Base-by-base conservation (phyloP, 352 stramenopile genomes). In the Phytopythium kandeliae region DNA sequence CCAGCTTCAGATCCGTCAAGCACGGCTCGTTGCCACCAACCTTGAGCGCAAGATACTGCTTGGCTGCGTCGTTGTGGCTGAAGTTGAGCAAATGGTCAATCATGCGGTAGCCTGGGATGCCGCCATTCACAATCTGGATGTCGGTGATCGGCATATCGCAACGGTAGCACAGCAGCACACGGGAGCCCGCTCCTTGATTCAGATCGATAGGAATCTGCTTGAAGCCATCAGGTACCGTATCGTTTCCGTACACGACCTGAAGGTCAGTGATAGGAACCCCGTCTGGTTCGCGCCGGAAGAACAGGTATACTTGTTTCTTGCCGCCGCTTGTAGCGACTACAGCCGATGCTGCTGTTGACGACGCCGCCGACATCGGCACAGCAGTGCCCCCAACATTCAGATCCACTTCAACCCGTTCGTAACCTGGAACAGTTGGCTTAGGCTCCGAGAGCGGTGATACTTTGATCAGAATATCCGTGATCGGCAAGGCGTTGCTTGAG, bases 111-210 rank as follows among this genome's bases (percentile, higher is more conserved):
- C 85, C 81, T 22, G 83, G 81, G 28, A 93, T 89, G 36, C 83
- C 83, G 19, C 66, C 81, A 33, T 86, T 87, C 28, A 95, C 83
- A 40, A 94, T 86, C 61, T 89, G 86, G 30, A 95, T 55, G 52
- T 95, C 85, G 0, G 81, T 93, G 51, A 95, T 86, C 7, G 85
- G 85, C 81, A 94, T 93, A 60, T 95, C 85, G 51, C 81, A 89
- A 3, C 83, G 78, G 54, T 94, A 95, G 55, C 85, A 95, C 28
- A 95, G 56, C 43, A 86, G 92, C 6, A 92, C 81, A 36, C 88
- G 92, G 13, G 73, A 76, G 46, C 75, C 85, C 58, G 89, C 83
- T 9, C 83, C 79, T 58, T 94, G 83, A 46, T 95, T 95, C 10
- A 95, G 45, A 42, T 95, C 85, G n/a, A 90, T 72, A 41, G 80